Base-by-base conservation (phyloP, 371 early-diverging fungal genomes). In the Nosema muscidifuracis region DNA sequence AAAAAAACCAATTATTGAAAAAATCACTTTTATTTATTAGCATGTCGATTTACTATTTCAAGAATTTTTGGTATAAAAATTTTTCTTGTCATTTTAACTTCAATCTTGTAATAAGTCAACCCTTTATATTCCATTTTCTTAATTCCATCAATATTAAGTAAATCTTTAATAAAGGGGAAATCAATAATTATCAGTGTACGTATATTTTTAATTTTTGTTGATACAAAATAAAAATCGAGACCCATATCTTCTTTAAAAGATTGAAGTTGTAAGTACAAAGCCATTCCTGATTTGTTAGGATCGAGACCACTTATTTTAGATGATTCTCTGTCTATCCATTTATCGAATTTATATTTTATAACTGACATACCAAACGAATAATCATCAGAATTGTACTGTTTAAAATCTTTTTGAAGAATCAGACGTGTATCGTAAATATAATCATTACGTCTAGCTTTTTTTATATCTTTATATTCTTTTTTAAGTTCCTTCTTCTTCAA, bases 401-500 rank as follows among this genome's bases (percentile, higher is more conserved):
- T 81, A 50, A 55, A 75, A 56, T 77, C 75, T 36, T 77, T 77
- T 55, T 65, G 69, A 6, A 81, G 28, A 64, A 81, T 81, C 15
- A 74, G 47, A 10, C 69, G 40, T 31, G 65, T 81, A 2, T 33
- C 22, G 9, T 44, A 51, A 2, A 38, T 34, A 3, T 34, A 0
- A 38, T 79, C 80, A 65, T 79, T 79, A 40, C n/a, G 20, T 22
- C 73, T 57, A 3, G 47, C 71, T 44, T 63, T 65, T 56, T 72
- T 68, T 31, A 79, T 43, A 9, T 31, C 38, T 57, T 73, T 68
- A 22, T 57, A 6, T 18, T 73, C 34, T 15, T 38, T 38, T 47
- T 70, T 73, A 2, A 79, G 15, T 53, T 73, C 68, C 40, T 73
- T 74, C 30, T 55, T 73, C 13, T 51, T 71, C n/a, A 74, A 15